A percentile compares a stretch with the other conserved stretches of the same genome.
Evolutionary conservation across 805 yeast genomes (phyloP).

Genomic region (Babjeviella inositovora): DNA sequence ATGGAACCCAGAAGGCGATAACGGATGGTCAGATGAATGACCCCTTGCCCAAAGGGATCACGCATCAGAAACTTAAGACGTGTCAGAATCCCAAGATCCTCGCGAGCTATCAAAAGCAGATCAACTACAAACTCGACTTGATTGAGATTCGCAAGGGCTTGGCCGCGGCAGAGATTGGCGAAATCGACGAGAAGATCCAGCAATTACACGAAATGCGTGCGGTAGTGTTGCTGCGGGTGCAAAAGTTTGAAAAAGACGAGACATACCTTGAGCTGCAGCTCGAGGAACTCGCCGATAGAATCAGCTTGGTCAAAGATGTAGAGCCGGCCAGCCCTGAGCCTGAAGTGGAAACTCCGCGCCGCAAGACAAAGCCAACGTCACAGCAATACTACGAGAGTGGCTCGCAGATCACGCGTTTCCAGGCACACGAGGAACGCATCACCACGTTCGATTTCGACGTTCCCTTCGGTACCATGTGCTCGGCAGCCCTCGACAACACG

Average conservation of each 20-base stretch:
- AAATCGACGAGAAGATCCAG: conserved; percentile 40
- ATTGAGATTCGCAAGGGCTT: conserved; percentile 49
- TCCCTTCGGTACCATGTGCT: conserved; percentile 64
- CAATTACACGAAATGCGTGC: conserved; percentile 33
- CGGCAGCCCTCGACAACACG: conserved; percentile 65
- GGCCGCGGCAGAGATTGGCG: conserved; percentile 48
- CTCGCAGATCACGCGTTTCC: conserved; percentile 27
- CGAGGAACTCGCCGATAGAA: conserved; percentile 21
- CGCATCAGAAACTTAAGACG: conserved; percentile 19
- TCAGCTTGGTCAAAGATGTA: conserved; percentile 23
- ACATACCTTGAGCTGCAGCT: conserved; percentile 32
- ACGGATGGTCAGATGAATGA: conserved; percentile 6
- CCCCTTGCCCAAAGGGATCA: conserved; percentile 19
- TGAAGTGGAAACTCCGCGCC: conserved; percentile 4
- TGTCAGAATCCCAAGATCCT: conserved; percentile 24
- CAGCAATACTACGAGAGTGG: conserved; percentile 54
- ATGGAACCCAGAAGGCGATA: conserved; percentile 5
- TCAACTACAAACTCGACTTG: conserved; percentile 31
- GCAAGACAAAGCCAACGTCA: conserved; percentile 43
- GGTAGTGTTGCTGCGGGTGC: conserved; percentile 39
- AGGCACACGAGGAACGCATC: conserved; percentile 36
- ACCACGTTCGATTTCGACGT: conserved; percentile 51
- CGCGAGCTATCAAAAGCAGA: conserved; percentile 14
- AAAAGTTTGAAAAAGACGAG: conserved; percentile 45
- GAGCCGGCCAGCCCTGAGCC: conserved; percentile 6